Evolutionary conservation across 2,329 filamentous ascomycete species (phyloP).

Genomic region (Fusarium ramigenum): DNA sequence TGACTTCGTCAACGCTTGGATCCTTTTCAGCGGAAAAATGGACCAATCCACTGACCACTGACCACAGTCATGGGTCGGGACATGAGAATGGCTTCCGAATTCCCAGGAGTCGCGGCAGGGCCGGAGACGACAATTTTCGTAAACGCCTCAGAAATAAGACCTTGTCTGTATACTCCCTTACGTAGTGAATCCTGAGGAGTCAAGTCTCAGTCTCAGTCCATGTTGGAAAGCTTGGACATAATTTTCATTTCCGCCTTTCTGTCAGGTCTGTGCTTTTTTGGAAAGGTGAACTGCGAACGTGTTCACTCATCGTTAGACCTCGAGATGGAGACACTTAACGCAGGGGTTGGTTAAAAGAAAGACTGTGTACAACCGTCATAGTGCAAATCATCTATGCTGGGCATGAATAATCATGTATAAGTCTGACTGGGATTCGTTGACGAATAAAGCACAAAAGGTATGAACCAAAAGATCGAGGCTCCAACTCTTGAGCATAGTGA

Average conservation of each 20-base stretch:
- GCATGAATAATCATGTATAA: constrained; percentile 11
- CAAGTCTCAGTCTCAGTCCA: constrained; percentile 1
- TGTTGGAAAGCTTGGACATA: constrained; percentile 35
- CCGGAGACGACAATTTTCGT: not conserved
- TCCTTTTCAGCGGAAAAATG: not conserved
- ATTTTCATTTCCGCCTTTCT: constrained; percentile 39
- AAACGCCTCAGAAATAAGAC: constrained; percentile 3
- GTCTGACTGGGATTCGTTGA: not conserved
- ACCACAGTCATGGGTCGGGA: not conserved
- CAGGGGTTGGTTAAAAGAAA: constrained; percentile 6
- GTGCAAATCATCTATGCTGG: constrained; percentile 2
- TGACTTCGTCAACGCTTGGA: constrained; percentile 7
- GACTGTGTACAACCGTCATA: not conserved
- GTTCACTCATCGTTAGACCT: constrained; percentile 35
- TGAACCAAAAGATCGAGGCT: not conserved
- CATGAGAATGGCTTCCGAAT: constrained; percentile 8
- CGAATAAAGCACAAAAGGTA: not conserved
- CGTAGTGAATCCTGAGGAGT: constrained; percentile 11
- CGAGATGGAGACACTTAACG: constrained; percentile 18
- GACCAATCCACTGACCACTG: not conserved
- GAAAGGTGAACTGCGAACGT: constrained; percentile 27
- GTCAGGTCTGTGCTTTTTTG: constrained; percentile 30
- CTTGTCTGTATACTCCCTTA: constrained; percentile 22
- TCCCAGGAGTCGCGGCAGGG: not conserved
- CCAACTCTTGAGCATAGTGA: not conserved